Base-by-base conservation (phyloP, 805 yeast genomes). In the Clavispora asparagi region DNA sequence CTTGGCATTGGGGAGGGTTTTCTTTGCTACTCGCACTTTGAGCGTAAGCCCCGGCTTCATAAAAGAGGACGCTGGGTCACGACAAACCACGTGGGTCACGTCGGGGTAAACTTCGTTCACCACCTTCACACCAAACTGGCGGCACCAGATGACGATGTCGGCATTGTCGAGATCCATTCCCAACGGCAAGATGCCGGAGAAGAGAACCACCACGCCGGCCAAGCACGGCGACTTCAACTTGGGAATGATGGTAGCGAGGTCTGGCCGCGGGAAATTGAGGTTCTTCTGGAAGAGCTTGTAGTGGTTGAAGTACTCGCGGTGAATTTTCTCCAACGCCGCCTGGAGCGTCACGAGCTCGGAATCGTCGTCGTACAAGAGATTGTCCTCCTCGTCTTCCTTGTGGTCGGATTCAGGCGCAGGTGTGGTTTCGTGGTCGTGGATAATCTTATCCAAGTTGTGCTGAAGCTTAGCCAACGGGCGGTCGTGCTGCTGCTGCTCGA, bases 131-230 rank as follows among this genome's bases (percentile, higher is more conserved):
- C 99, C 99, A 73, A 92, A 92, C 45, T 91, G 87, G 42, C 79
- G 78, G 11, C 92, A 87, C 97, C 98, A 92, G 19, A 84, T 80
- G 1, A 91, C 97, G 39, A 94, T 87, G 60, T 89, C 96, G 4
- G 95, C 94, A 30, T 75, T 68, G 43, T 85, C 83, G 14, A 87
- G 67, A 45, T 81, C 77, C 11, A 83, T 74, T 1, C 94, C 94
- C n/a, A 88, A 61, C 1, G 97, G 97, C 19, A 94, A 76, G n/a
- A 92, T 74, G 0, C 98, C 97, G 4, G 96, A 85, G 54, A 94
- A 85, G 16, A 92, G 74, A 45, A 94, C 78, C 3, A 80, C 79
- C 40, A 83, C 77, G 7, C 83, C 91, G 23, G 74, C 64, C 48
- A 92, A 80, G 1, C 90, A 90, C 47, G 73, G 58, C 8, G 67